phyloP scores from a whole-genome alignment of 371 early-diverging fungal species.

The Funneliformis caledonium region DNA sequence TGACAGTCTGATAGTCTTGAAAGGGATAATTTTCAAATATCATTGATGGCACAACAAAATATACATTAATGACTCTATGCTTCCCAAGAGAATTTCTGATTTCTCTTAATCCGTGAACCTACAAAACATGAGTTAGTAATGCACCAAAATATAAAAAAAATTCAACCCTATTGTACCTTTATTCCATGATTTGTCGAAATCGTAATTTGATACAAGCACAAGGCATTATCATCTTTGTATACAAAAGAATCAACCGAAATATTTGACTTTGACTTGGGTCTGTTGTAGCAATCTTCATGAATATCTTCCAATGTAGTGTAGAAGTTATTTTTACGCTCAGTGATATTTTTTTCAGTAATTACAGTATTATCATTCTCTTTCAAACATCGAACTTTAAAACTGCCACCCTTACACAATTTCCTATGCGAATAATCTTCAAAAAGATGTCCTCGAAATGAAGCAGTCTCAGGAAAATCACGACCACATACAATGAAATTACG shows the following conservation, averaged over 20 bases:
- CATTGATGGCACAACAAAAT: slow-evolving; percentile 20
- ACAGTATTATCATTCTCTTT: slow-evolving; percentile 11
- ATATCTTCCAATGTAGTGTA: slow-evolving; percentile 2
- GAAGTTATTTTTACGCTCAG: background rate
- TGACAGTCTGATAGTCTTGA: slow-evolving; percentile 20
- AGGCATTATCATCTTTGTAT: background rate
- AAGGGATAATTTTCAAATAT: slow-evolving; percentile 12
- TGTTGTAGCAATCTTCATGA: slow-evolving; percentile 21
- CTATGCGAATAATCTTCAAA: slow-evolving; percentile 25
- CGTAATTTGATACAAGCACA: slow-evolving; percentile 33
- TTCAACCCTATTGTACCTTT: slow-evolving; percentile 11
- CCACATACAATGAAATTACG: slow-evolving; percentile 18
- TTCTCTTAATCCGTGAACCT: slow-evolving; percentile 13
- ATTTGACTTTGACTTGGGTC: slow-evolving; percentile 28
- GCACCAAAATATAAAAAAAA: slow-evolving; percentile 13
- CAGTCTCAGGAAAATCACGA: background rate
- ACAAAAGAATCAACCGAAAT: slow-evolving; percentile 32
- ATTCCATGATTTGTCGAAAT: slow-evolving; percentile 22
- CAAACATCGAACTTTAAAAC: slow-evolving; percentile 14
- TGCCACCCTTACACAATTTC: slow-evolving; percentile 6
- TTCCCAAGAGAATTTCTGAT: background rate
- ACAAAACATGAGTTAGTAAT: slow-evolving; percentile 27
- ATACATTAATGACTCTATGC: background rate
- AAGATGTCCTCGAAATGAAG: slow-evolving; percentile 20
- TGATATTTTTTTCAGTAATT: slow-evolving; percentile 15